Conservation (phyloP, 2,329 filamentous ascomycete species). For the Triangularia setosa region DNA sequence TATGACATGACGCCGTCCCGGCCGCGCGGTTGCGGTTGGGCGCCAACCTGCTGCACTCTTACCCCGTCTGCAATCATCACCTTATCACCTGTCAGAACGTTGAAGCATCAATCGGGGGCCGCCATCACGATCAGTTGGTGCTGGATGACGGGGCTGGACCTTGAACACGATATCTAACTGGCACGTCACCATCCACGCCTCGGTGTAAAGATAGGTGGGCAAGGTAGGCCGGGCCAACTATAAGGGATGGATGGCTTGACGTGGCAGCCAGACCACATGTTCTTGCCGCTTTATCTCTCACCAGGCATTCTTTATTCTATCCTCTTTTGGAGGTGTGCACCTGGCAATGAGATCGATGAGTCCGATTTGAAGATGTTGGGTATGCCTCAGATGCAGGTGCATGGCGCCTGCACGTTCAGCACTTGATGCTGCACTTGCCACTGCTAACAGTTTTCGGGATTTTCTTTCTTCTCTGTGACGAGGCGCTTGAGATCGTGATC, state of each 20-base stretch:
- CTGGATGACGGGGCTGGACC: neutral
- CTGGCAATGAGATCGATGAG: neutral
- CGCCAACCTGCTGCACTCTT: conserved; percentile 1
- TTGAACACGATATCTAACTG: neutral
- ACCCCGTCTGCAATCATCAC: neutral
- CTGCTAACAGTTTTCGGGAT: neutral
- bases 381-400: neutral
- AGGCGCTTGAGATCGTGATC: neutral
- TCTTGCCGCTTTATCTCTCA: neutral
- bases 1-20: neutral
- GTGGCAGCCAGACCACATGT: neutral
- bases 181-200: neutral
- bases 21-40: conserved; percentile 7
- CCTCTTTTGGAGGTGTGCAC: neutral
- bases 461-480: neutral
- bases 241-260: neutral
- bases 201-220: neutral
- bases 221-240: neutral
- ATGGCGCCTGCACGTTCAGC: neutral
- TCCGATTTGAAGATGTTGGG: neutral
- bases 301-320: neutral
- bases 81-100: neutral
- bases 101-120: neutral
- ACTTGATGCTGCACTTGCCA: neutral
- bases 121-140: neutral